Base-by-base conservation (phyloP, 1,139 yeast species). In the Geotrichum armillariae region DNA sequence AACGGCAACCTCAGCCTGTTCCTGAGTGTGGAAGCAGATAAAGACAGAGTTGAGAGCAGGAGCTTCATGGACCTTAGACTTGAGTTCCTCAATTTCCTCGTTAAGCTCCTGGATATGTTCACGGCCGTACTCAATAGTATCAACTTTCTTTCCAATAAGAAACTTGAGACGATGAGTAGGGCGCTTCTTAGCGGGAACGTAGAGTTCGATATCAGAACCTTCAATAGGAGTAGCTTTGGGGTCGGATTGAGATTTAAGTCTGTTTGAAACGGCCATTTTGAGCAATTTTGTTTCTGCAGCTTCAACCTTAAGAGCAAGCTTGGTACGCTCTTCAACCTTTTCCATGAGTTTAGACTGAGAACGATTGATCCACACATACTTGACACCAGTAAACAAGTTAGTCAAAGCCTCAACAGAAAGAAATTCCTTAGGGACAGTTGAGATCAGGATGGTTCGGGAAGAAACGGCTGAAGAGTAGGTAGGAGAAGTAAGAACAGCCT, bases 1-100 rank as follows among this genome's bases (percentile, higher is more conserved):
- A 65, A 76, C 81, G 12, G 97, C 98, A 58, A 83, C 74, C 69
- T 91, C 96, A 34, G 94, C 88, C 61, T 88, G 88, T 63, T 85
- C 82, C 68, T 90, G 97, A 53, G 90, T 79, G 51, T 86, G 82
- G 67, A 93, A 93, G 65, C 87, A 93, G 47, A 93, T 76, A 65
- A 93, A 90, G 18, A 86, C 95, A 32, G 96, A 85, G 52, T 69
- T 69, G 44, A 69, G 64, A 18, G 77, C 72, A 12, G 61, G 62
- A 52, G 73, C 69, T 14, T 74, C 66, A 46, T 71, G 71, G 60
- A 73, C 72, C 42, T 70, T 69, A 14, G 52, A 21, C 21, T 36
- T 33, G 56, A 79, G 67, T 40, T 77, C 76, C 49, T 72, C 73
- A 57, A 93, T 82, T 58, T 85, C 82, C 18, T 70, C 70, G 68